Evolutionary conservation across 768 basidiomycete species (phyloP).

Genomic region (Cystofilobasidium bisporidii): DNA sequence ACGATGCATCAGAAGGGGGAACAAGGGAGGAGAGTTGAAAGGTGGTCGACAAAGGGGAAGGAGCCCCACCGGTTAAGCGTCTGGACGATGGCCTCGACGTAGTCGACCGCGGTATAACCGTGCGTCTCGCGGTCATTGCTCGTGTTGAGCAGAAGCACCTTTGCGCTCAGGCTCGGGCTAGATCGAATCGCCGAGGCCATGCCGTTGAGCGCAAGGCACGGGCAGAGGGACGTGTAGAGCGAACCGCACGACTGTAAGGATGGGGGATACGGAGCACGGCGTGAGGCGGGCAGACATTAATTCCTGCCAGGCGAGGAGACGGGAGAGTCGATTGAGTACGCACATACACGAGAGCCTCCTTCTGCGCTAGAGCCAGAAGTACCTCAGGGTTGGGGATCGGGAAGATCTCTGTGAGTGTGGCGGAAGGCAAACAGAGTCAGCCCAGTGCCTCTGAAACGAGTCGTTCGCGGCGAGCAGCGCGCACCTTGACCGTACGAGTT

Average conservation of each 20-base stretch:
- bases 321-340: not conserved
- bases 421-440: not conserved
- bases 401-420: constrained; percentile 57
- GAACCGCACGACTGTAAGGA: constrained; percentile 62
- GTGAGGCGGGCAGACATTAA: no score
- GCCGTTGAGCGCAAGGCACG: constrained; percentile 75
- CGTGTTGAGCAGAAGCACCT: constrained; percentile 75
- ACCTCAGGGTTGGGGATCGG: constrained; percentile 78
- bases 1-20: no score
- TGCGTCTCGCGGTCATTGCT: constrained; percentile 84
- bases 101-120: constrained; percentile 72
- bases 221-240: constrained; percentile 91
- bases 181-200: constrained; percentile 67
- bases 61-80: constrained; percentile 51
- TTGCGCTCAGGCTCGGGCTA: constrained; percentile 61
- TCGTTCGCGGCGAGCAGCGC: not conserved
- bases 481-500: constrained; percentile 66
- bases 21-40: not conserved
- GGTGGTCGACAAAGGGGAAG: not conserved
- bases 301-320: not conserved
- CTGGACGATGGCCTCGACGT: constrained; percentile 64
- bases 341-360: constrained; percentile 63
- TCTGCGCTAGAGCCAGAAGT: constrained; percentile 52
- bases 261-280: not conserved
- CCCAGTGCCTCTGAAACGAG: not conserved